A percentile compares a stretch with the other conserved stretches of the same genome.
These are phyloP conservation scores for Cunninghamia lanceolata DNA, from an alignment of 75 land plant genomes.

Conservation along the genomic window DNA sequence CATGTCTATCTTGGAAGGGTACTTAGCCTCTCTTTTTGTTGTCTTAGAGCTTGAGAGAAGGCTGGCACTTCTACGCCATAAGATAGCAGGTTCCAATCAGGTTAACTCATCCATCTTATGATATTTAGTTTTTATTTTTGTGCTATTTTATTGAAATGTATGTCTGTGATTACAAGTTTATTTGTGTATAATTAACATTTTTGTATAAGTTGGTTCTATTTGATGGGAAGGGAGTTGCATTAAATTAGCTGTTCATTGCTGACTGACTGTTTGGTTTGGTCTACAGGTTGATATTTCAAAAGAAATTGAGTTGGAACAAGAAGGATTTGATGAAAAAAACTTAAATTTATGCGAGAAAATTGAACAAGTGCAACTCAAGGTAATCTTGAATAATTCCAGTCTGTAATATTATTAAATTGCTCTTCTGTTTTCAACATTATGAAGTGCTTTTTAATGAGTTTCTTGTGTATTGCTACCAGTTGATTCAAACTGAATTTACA, in stretches of 20 bases:
- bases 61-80: not conserved
- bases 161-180: not conserved
- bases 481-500: not conserved
- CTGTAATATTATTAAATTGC: not conserved
- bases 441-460: not conserved
- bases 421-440: not conserved
- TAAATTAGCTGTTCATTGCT: not conserved
- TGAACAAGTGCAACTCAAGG: conserved; percentile 7
- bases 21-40: not conserved
- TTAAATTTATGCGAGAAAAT: conserved; percentile 3
- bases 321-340: not conserved
- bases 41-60: conserved; percentile 10
- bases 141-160: not conserved
- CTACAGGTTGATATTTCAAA: not conserved
- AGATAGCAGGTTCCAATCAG: not conserved
- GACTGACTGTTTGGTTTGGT: not conserved
- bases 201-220: not conserved
- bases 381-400: not conserved
- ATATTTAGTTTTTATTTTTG: not conserved
- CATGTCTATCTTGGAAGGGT: too few species aligned
- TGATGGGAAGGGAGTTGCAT: not conserved
- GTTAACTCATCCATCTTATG: not conserved
- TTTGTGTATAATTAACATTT: not conserved
- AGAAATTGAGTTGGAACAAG: not conserved
- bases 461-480: not conserved